A percentile compares a stretch with the other conserved stretches of the same genome.
Evolutionary conservation across 768 basidiomycete species (phyloP).

Genomic region (Auricularia auricula-judae): DNA sequence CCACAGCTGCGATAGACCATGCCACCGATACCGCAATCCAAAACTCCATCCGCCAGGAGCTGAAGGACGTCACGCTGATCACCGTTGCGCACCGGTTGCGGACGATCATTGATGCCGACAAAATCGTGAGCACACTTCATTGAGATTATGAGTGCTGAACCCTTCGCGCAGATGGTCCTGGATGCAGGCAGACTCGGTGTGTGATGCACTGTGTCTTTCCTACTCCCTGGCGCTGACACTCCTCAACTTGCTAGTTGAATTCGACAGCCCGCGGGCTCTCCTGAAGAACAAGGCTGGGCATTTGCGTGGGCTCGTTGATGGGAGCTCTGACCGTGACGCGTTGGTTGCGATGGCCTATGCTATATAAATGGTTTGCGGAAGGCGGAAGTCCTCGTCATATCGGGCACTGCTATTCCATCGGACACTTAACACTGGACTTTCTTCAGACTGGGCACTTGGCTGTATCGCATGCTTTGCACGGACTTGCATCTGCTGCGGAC

Average conservation of each 20-base stretch:
- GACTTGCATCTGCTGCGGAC: no score
- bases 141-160: background rate
- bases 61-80: constrained; percentile 24
- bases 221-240: background rate
- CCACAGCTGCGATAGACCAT: constrained; percentile 34
- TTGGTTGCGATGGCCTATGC: background rate
- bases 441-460: no score
- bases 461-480: no score
- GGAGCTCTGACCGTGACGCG: constrained; percentile 13
- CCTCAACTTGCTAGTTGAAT: constrained; percentile 33
- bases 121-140: constrained; percentile 12
- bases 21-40: constrained; percentile 38
- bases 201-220: background rate
- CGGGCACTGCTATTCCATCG: no score
- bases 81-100: constrained; percentile 30
- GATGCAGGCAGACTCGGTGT: constrained; percentile 31
- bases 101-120: constrained; percentile 26
- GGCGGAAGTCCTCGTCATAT: no score
- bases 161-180: constrained; percentile 32
- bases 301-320: constrained; percentile 14
- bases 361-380: no score
- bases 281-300: constrained; percentile 17
- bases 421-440: no score
- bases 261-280: constrained; percentile 34
- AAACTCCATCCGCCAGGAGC: constrained; percentile 36